Conservation (phyloP, 805 yeast genomes). For the Ogataea methanolica region DNA sequence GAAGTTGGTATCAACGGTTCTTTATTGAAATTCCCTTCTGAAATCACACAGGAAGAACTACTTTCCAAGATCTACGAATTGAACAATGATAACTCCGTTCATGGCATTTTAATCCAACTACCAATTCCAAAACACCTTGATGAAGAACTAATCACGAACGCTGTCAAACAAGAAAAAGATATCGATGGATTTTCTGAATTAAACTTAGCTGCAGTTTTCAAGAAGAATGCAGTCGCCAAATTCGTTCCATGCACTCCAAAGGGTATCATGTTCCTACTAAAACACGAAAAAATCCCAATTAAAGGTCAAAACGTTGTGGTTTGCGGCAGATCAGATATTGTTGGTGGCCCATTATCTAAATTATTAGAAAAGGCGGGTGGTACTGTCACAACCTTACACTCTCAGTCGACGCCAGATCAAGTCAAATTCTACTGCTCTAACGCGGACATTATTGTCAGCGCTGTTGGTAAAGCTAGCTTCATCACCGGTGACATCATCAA, state of each 20-base stretch:
- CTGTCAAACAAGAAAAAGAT: slow-evolving; percentile 80
- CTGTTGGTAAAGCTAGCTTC: slow-evolving; percentile 81
- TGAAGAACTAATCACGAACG: slow-evolving; percentile 74
- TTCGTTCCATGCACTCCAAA: slow-evolving; percentile 95
- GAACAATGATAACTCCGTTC: slow-evolving; percentile 71
- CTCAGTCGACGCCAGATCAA: slow-evolving; percentile 61
- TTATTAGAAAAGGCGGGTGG: slow-evolving; percentile 74
- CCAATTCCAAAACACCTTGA: slow-evolving; percentile 81
- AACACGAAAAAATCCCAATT: slow-evolving; percentile 60
- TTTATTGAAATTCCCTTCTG: slow-evolving; percentile 59
- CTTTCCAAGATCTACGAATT: slow-evolving; percentile 55
- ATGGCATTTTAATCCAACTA: slow-evolving; percentile 86
- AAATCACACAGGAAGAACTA: slow-evolving; percentile 54
- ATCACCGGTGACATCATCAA: slow-evolving; percentile 88
- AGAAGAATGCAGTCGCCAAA: slow-evolving; percentile 76
- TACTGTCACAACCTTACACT: slow-evolving; percentile 86
- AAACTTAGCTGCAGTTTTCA: slow-evolving; percentile 87
- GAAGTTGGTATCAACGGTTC: slow-evolving; percentile 75
- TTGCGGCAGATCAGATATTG: slow-evolving; percentile 92
- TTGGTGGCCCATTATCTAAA: slow-evolving; percentile 89
- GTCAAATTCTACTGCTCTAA: slow-evolving; percentile 42
- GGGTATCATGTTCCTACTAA: slow-evolving; percentile 80
- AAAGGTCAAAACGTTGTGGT: slow-evolving; percentile 87
- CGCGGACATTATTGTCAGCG: slow-evolving; percentile 90
- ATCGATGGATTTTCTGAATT: slow-evolving; percentile 92